Percentiles rank a stretch among this genome's conserved stretches.
These are phyloP conservation scores for Apiospora koreana DNA, from an alignment of 2,329 filamentous ascomycete species.

Conservation along the genomic window DNA sequence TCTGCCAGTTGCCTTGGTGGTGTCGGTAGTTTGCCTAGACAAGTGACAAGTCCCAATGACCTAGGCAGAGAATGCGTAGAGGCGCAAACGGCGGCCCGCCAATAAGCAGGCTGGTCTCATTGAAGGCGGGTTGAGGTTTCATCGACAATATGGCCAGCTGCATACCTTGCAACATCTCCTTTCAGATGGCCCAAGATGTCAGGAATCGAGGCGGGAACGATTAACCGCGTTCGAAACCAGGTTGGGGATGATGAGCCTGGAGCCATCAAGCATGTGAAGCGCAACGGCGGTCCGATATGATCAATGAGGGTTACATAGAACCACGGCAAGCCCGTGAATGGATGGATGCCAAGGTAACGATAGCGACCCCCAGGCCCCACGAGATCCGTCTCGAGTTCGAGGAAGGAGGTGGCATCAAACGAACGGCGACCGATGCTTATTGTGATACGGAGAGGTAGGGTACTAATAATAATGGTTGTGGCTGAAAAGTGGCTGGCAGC, in stretches of 20 bases:
- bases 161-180: background rate
- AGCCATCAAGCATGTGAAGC: slow-evolving; percentile 5
- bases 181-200: background rate
- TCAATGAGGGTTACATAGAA: background rate
- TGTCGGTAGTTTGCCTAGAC: slow-evolving; percentile 28
- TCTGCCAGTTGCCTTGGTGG: slow-evolving; percentile 24
- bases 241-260: background rate
- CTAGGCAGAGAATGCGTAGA: slow-evolving; percentile 23
- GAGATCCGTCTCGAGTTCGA: slow-evolving; percentile 5
- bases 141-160: background rate
- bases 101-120: slow-evolving; percentile 14
- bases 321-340: background rate
- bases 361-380: background rate
- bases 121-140: slow-evolving; percentile 28
- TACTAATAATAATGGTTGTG: no score
- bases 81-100: background rate
- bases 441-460: background rate
- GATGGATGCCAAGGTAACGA: background rate
- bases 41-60: slow-evolving; percentile 22
- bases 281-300: background rate
- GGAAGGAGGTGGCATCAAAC: background rate
- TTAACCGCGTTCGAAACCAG: background rate
- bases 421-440: background rate
- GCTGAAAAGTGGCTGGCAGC: slow-evolving; percentile 12
- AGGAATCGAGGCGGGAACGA: background rate